These are phyloP conservation scores for Medicago truncatula DNA, from an alignment of 306 rosid genomes.

Conservation along the genomic window MtrunA17r5.0-ANR NC_053043.1:48073001-48073500, in stretches of 20 bases:
- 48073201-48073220: too few relatives aligned
- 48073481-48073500: constrained; percentile 57
- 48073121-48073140: too few relatives aligned
- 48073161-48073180: too few relatives aligned
- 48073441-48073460: constrained; percentile 44
- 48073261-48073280: constrained; percentile 96
- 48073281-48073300: constrained; percentile 97
- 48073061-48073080: too few relatives aligned
- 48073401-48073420: constrained; percentile 62
- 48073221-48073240: not conserved
- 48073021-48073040: not conserved
- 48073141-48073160: too few relatives aligned
- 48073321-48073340: constrained; percentile 59
- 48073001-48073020: constrained; percentile 89
- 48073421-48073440: constrained; percentile 50
- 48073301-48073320: constrained; percentile 79
- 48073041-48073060: too few relatives aligned
- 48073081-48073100: too few relatives aligned
- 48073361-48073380: constrained; percentile 78
- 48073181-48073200: too few relatives aligned
- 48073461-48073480: constrained; percentile 66
- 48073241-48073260: constrained; percentile 47
- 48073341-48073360: constrained; percentile 60
- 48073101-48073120: too few relatives aligned
- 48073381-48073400: constrained; percentile 85